A percentile compares a stretch with the other conserved stretches of the same genome.
These are phyloP conservation scores for Radiomyces spectabilis DNA, from an alignment of 192 early-diverging fungal genomes.

Conservation along the genomic window DNA sequence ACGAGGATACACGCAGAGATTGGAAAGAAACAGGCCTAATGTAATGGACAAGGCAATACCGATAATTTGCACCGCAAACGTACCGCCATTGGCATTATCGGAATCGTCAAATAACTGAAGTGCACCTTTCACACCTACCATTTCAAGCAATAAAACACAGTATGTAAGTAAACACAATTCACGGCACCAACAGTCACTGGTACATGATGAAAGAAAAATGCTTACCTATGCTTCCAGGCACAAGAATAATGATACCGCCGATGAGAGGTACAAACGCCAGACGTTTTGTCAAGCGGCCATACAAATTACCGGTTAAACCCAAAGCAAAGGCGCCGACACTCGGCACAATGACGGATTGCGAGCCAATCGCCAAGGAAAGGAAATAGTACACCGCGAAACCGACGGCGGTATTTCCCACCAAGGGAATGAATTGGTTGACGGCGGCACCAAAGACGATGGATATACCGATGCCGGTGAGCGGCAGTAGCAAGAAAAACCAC, in stretches of 20 bases:
- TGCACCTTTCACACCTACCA: constrained; percentile 23
- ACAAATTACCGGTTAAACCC: constrained; percentile 70
- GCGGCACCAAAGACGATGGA: constrained; percentile 49
- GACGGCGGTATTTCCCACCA: constrained; percentile 53
- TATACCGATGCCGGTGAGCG: constrained; percentile 30
- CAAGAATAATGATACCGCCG: constrained; percentile 73
- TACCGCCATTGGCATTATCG: constrained; percentile 10
- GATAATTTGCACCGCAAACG: constrained; percentile 38
- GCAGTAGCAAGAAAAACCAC: constrained; percentile 37
- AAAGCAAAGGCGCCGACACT: constrained; percentile 71
- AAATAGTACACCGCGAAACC: constrained; percentile 65
- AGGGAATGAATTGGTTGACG: constrained; percentile 60
- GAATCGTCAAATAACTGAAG: constrained; percentile 20
- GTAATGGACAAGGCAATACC: constrained; percentile 60
- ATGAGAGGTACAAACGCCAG: constrained; percentile 76
- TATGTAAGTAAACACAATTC: no score
- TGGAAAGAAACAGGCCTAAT: constrained; percentile 60
- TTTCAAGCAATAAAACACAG: not conserved
- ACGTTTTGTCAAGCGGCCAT: constrained; percentile 63
- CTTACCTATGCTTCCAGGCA: constrained; percentile 72
- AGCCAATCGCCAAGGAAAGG: constrained; percentile 40
- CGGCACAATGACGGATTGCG: constrained; percentile 42
- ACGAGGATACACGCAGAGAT: constrained; percentile 50
- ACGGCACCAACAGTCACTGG: no score
- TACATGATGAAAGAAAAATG: not conserved